Percentiles rank a stretch among this genome's conserved stretches.
Evolutionary conservation across 495 filamentous ascomycete species (phyloP).

Genomic region (Daldinia concentrica): DNA sequence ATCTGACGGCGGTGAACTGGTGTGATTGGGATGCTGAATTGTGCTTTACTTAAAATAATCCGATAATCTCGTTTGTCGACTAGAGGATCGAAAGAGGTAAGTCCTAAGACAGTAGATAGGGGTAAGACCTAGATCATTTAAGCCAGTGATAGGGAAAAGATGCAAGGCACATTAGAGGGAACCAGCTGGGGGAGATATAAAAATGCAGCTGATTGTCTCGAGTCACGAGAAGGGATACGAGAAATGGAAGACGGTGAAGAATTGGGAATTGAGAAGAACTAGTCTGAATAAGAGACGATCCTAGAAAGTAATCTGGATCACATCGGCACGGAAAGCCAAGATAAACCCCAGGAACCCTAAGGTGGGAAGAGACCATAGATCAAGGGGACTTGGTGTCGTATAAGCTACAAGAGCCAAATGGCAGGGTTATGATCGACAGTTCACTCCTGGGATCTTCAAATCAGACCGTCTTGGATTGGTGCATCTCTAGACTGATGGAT

Average conservation of each 20-base stretch:
- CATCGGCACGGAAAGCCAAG: slow-evolving; percentile 30
- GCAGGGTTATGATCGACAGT: slow-evolving; percentile 42
- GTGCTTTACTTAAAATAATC: slow-evolving; percentile 10
- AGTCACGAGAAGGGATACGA: slow-evolving; percentile 16
- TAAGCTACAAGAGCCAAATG: slow-evolving; percentile 30
- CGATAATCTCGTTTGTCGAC: slow-evolving; percentile 10
- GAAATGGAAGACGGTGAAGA: slow-evolving; percentile 13
- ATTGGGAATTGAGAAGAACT: slow-evolving; percentile 32
- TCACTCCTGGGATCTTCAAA: slow-evolving; percentile 40
- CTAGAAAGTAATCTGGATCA: slow-evolving; percentile 19
- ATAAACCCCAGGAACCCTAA: slow-evolving; percentile 19
- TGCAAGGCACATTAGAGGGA: slow-evolving; percentile 2
- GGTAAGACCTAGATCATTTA: not conserved
- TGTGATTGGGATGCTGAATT: slow-evolving; percentile 5
- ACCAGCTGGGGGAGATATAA: slow-evolving; percentile 12
- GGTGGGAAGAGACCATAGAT: slow-evolving; percentile 23
- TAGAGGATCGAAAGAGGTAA: slow-evolving; percentile 11
- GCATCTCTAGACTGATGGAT: slow-evolving; percentile 31
- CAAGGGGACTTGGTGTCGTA: slow-evolving; percentile 31
- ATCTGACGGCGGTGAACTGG: not conserved
- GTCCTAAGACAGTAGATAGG: slow-evolving; percentile 2
- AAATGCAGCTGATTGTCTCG: not conserved
- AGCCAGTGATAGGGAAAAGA: slow-evolving; percentile 1
- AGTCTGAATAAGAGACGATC: slow-evolving; percentile 22
- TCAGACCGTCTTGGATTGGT: slow-evolving; percentile 36